Evolutionary conservation across 169 alveolate genomes (phyloP), one percentile per base, ranked within the genome.

Genomic region (Plasmodium gaboni): DNA sequence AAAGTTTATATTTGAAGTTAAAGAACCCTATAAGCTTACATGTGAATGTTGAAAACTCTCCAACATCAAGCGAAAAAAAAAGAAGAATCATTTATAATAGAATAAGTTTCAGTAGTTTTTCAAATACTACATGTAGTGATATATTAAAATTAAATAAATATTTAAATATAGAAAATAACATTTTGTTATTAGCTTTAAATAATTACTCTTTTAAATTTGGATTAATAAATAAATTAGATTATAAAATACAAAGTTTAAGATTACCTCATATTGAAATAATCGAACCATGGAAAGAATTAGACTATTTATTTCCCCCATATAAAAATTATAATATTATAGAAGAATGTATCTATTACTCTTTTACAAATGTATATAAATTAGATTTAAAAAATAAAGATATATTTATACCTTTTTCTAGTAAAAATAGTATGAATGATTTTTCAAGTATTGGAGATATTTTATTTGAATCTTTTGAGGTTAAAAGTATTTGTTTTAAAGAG

Each of bases 51-150:
- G 50, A 70, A 22, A 51, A 68, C 22, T 68, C 85, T 8, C 50
- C 12, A 12, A 9, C 71, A 19, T 67, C 85, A 13, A 68, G 85
- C 63, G 85, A 67, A 55, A 69, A 83, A 55, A 80, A 68, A 38
- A 80, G 69, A 55, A 67, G 26, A 17, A 12, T 67, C n/a, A 46
- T 68, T 50, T 38, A 38, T 38, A 17, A 50, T 24, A 19, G 91
- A 46, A 15, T 67, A 53, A 83, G 91, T 50, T 83, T 83, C 42
- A 83, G 91, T 32, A 83, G 91, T 28, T 83, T 83, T 60, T 68
- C 91, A 17, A 83, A 83, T 55, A 83, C 91, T n/a, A 83, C 91
- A 2, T 83, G 91, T 53, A 83, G 91, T 72, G 91, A 83, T 72
- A 83, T 83, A 57, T 42, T 53, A 69, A 83, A 83, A 73, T 28